These are phyloP conservation scores for Rhinocladiella mackenziei DNA, from an alignment of 2,329 filamentous ascomycete genomes.

Conservation along the genomic window DNA sequence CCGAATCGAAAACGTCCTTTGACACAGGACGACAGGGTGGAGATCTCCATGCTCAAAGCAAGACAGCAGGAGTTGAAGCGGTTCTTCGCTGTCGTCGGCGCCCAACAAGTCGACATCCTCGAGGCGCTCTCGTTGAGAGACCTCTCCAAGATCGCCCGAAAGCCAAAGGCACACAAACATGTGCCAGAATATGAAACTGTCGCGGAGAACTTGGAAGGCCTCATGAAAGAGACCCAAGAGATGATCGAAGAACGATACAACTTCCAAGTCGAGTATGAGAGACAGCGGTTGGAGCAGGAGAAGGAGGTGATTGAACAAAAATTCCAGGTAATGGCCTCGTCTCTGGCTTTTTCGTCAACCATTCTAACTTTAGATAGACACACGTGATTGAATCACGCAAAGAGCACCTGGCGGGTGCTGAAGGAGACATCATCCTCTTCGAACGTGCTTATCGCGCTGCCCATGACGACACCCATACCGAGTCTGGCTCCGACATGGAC, in stretches of 20 bases:
- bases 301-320: constrained; percentile 35
- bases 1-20: constrained; percentile 31
- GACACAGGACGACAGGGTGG: constrained; percentile 24
- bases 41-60: constrained; percentile 33
- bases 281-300: constrained; percentile 33
- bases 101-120: constrained; percentile 40
- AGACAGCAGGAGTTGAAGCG: constrained; percentile 43
- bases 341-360: neutral
- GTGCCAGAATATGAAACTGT: constrained; percentile 40
- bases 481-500: constrained; percentile 35
- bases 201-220: constrained; percentile 33
- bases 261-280: constrained; percentile 33
- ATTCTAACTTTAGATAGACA: constrained; percentile 27
- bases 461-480: constrained; percentile 42
- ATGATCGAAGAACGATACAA: constrained; percentile 35
- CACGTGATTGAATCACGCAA: constrained; percentile 28
- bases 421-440: constrained; percentile 40
- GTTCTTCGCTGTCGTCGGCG: constrained; percentile 41
- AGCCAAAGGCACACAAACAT: constrained; percentile 40
- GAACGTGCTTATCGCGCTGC: constrained; percentile 38
- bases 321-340: constrained; percentile 25
- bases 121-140: constrained; percentile 39
- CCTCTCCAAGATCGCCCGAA: constrained; percentile 38
- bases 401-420: constrained; percentile 39
- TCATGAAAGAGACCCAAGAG: constrained; percentile 30